Percentiles rank a stretch among this genome's conserved stretches.
Evolutionary conservation across 2,329 filamentous ascomycete species (phyloP).

Genomic region (Xylariaceae sp.): DNA sequence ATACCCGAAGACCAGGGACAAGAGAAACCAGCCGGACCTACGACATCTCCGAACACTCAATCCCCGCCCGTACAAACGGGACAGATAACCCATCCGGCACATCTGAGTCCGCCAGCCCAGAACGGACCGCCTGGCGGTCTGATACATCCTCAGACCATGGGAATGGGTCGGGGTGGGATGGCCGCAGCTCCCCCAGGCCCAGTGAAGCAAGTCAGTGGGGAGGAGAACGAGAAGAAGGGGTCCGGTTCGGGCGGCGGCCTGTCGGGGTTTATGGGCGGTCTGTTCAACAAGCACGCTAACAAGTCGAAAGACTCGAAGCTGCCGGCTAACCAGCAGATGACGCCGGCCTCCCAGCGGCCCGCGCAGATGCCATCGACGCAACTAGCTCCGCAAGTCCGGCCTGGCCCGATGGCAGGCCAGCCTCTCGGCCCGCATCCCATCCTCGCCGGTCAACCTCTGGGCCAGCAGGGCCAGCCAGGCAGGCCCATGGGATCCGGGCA

Average conservation of each 20-base stretch:
- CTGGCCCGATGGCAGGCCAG: conserved; percentile 18
- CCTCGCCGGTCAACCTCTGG: conserved; percentile 15
- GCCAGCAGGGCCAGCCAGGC: conserved; percentile 9
- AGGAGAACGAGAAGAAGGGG: conserved; percentile 19
- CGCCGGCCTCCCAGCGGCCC: conserved; percentile 10
- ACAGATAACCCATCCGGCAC: too few relatives aligned
- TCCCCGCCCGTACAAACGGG: not conserved
- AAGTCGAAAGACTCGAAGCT: conserved; percentile 18
- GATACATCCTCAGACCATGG: conserved; percentile 3
- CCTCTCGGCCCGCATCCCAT: conserved; percentile 19
- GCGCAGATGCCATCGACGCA: conserved; percentile 13
- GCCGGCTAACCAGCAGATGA: conserved; percentile 12
- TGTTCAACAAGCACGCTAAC: conserved; percentile 20
- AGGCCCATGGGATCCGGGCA: too few relatives aligned
- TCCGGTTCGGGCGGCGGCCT: conserved; percentile 6
- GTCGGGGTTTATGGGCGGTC: conserved; percentile 17
- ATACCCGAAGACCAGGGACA: conserved; percentile 1
- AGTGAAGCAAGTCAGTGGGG: conserved; percentile 12
- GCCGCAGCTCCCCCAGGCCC: conserved; percentile 9
- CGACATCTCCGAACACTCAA: not conserved
- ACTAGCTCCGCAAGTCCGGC: conserved; percentile 13
- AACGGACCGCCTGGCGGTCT: not conserved
- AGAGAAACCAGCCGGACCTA: conserved; percentile 6
- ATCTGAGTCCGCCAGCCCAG: not conserved
- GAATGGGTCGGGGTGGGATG: conserved; percentile 10